Conservation (phyloP, 2,329 filamentous ascomycete species). For the Fulvia fulva region DNA sequence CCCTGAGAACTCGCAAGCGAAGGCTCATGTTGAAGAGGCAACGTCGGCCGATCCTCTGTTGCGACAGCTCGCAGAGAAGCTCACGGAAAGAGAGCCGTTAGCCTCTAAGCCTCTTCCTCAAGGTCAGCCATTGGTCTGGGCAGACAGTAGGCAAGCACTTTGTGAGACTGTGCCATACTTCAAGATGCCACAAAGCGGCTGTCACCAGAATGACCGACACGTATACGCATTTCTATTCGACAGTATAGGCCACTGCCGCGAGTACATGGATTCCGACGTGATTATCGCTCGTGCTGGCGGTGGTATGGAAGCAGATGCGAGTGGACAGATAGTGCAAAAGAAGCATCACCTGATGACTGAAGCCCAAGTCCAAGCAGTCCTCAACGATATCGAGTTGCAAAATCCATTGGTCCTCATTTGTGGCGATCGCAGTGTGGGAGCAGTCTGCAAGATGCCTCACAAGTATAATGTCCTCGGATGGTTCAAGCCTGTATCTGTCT, state of each 20-base stretch:
- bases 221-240: constrained; percentile 59
- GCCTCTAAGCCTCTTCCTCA: constrained; percentile 32
- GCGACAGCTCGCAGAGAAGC: constrained; percentile 20
- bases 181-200: constrained; percentile 56
- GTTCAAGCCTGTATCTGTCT: constrained; percentile 66
- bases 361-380: constrained; percentile 38
- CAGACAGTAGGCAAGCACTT: constrained; percentile 55
- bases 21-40: neutral
- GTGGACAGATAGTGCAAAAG: constrained; percentile 44
- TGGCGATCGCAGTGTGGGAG: constrained; percentile 51
- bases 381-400: constrained; percentile 44
- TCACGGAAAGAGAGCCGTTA: constrained; percentile 27
- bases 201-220: constrained; percentile 50
- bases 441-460: constrained; percentile 51
- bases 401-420: constrained; percentile 50
- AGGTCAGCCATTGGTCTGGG: constrained; percentile 52
- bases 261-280: constrained; percentile 58
- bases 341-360: constrained; percentile 45
- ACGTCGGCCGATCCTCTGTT: neutral
- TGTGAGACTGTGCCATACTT: constrained; percentile 64
- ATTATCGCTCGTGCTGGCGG: constrained; percentile 62
- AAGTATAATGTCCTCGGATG: constrained; percentile 64
- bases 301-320: constrained; percentile 45
- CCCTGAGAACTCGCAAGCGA: neutral
- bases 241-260: constrained; percentile 48